These are phyloP conservation scores for Poronia punctata DNA, from an alignment of 495 filamentous ascomycete species.

Conservation along the genomic window DNA sequence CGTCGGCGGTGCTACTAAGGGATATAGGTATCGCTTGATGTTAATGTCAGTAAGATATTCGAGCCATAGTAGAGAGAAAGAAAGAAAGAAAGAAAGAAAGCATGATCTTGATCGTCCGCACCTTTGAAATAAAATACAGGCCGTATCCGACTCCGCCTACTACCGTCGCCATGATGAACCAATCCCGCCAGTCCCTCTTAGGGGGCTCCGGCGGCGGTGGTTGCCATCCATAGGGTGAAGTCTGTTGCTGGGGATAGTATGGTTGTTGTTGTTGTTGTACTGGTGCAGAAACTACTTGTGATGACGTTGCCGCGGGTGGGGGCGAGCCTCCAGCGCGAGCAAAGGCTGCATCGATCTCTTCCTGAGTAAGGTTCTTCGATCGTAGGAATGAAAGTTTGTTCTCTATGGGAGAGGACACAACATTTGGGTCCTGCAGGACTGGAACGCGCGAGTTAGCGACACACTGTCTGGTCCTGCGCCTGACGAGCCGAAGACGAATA, in stretches of 20 bases:
- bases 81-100: background rate
- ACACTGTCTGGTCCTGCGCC: conserved; percentile 11
- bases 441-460: conserved; percentile 14
- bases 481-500: conserved; percentile 19
- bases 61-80: too few relatives aligned
- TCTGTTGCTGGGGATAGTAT: conserved; percentile 61
- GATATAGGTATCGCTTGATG: conserved; percentile 73
- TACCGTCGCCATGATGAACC: conserved; percentile 96
- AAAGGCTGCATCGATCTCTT: conserved; percentile 84
- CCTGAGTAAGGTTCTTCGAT: conserved; percentile 93
- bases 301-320: conserved; percentile 39
- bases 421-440: conserved; percentile 92
- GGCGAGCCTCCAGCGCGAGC: conserved; percentile 58
- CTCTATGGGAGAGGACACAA: conserved; percentile 83
- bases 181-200: conserved; percentile 91
- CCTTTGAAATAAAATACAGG: conserved; percentile 80
- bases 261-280: conserved; percentile 47
- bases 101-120: conserved; percentile 20
- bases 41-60: conserved; percentile 16
- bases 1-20: conserved; percentile 87
- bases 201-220: conserved; percentile 62
- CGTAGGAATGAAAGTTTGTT: conserved; percentile 88
- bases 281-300: conserved; percentile 33
- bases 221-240: conserved; percentile 57
- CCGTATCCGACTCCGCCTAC: conserved; percentile 81